Percentiles rank a stretch among this genome's conserved stretches.
These are phyloP conservation scores for Chrysoporthe deuterocubensis DNA, from an alignment of 2,329 filamentous ascomycete genomes.

Conservation along the genomic window DNA sequence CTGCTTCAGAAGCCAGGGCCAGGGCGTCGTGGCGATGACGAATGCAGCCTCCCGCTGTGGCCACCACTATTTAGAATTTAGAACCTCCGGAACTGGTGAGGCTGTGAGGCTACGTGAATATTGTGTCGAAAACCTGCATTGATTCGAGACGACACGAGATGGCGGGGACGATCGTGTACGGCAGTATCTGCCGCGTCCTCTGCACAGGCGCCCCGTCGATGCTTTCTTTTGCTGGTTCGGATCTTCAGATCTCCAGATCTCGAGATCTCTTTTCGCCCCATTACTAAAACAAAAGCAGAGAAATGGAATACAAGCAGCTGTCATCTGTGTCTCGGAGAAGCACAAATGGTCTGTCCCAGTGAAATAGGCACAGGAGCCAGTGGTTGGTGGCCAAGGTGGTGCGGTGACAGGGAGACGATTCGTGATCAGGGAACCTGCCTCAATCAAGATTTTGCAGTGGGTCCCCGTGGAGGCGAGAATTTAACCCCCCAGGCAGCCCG, in stretches of 20 bases:
- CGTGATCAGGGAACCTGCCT: slow-evolving; percentile 10
- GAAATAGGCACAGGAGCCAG: slow-evolving; percentile 10
- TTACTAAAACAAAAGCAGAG: not conserved
- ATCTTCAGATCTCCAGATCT: slow-evolving; percentile 1
- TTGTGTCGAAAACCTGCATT: not conserved
- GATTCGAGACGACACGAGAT: not conserved
- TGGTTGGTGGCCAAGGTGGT: slow-evolving; percentile 19
- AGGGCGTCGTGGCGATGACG: slow-evolving; percentile 17
- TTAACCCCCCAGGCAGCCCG: not conserved
- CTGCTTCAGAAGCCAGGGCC: not conserved
- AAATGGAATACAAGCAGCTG: not conserved
- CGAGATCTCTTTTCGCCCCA: not conserved
- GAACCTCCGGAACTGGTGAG: not conserved
- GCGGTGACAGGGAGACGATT: slow-evolving; percentile 17
- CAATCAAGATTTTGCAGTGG: slow-evolving; percentile 14
- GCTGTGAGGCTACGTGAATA: not conserved
- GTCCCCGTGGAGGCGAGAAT: slow-evolving; percentile 3
- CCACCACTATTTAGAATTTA: not conserved
- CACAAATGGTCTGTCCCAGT: slow-evolving; percentile 13
- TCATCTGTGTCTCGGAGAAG: slow-evolving; percentile 21
- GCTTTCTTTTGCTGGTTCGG: not conserved
- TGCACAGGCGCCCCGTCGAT: not conserved
- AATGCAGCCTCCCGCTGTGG: slow-evolving; percentile 15
- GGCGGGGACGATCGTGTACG: not conserved
- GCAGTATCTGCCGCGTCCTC: not conserved